Evolutionary conservation across 31 red algal genomes (phyloP).

Genomic region (Odonthalia washingtoniensis): DNA sequence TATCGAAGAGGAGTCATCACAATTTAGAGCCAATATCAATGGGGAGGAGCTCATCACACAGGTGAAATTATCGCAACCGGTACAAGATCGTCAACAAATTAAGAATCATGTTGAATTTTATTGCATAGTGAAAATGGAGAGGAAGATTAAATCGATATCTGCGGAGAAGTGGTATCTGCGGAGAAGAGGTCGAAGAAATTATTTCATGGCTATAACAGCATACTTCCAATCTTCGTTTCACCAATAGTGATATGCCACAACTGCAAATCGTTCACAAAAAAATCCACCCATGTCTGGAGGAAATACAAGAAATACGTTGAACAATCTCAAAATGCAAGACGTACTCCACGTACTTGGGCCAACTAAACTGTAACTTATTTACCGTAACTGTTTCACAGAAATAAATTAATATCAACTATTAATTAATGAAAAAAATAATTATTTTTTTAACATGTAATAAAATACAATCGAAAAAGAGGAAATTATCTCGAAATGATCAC

Average conservation of each 20-base stretch:
- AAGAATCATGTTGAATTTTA: neutral
- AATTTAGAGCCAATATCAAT: neutral
- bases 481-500: no score
- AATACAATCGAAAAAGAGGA: no score
- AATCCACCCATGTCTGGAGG: neutral
- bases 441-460: no score
- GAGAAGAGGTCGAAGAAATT: no score
- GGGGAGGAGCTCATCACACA: neutral
- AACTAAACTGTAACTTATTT: neutral
- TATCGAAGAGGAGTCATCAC: neutral
- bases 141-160: neutral
- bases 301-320: neutral
- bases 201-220: neutral
- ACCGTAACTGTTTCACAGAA: no score
- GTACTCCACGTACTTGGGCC: neutral
- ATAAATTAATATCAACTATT: no score
- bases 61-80: neutral
- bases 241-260: neutral
- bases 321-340: neutral
- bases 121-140: neutral
- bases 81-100: neutral
- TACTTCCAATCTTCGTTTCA: neutral
- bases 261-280: neutral
- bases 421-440: no score
- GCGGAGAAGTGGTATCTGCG: neutral